phyloP scores from a whole-genome alignment of 2,329 filamentous ascomycete genomes.

The Fonsecaea monophora region DNA sequence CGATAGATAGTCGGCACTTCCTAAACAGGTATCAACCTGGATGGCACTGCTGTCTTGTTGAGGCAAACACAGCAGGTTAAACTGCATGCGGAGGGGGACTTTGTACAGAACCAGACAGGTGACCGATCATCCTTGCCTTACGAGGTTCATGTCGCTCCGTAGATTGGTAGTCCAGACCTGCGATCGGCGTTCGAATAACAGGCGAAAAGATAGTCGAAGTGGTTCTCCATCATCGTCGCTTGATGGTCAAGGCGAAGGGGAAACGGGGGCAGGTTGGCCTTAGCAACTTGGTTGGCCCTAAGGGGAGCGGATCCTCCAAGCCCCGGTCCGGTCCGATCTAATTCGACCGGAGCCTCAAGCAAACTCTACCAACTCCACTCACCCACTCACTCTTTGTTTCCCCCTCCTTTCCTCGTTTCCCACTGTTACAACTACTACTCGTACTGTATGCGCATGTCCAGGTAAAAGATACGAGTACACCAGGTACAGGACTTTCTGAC shows the following conservation, averaged over 20 bases:
- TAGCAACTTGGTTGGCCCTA: too few relatives aligned
- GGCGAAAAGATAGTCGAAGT: conserved; percentile 14
- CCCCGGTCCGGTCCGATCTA: conserved; percentile 9
- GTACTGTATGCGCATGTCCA: too few relatives aligned
- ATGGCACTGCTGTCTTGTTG: not conserved
- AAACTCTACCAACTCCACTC: not conserved
- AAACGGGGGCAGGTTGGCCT: not conserved
- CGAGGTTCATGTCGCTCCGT: not conserved
- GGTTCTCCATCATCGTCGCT: not conserved
- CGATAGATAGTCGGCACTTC: conserved; percentile 1
- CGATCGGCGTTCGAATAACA: conserved; percentile 8
- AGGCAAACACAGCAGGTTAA: not conserved
- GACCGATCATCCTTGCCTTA: not conserved
- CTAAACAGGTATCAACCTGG: conserved; percentile 11
- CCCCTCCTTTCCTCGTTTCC: not conserved
- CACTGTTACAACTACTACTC: too few relatives aligned
- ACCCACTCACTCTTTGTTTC: not conserved
- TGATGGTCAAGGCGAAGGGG: not conserved
- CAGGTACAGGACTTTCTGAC: not conserved
- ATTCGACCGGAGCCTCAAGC: conserved; percentile 1
- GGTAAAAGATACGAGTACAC: too few relatives aligned
- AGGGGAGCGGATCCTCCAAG: not conserved
- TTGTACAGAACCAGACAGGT: conserved; percentile 1
- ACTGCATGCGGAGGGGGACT: not conserved
- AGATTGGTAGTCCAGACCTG: conserved; percentile 7